Percentiles rank a stretch among this genome's conserved stretches.
phyloP scores from a whole-genome alignment of 805 yeast genomes.

The Wickerhamomyces mucosus region DNA sequence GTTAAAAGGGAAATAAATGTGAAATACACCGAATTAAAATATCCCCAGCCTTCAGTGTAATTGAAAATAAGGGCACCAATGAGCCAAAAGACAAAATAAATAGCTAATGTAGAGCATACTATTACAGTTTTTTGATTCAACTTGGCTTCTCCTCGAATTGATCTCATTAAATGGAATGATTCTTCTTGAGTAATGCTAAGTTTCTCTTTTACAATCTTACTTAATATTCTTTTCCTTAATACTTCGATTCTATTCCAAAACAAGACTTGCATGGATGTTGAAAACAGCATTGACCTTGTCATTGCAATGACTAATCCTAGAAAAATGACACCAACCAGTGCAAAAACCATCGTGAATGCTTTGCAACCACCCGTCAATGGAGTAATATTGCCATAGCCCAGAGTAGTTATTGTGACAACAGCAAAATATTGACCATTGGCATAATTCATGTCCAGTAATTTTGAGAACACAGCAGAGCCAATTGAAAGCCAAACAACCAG shows the following conservation, averaged over 20 bases:
- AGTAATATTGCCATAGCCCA: slow-evolving; percentile 71
- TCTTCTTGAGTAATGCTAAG: slow-evolving; percentile 29
- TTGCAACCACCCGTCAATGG: slow-evolving; percentile 46
- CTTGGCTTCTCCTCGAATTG: slow-evolving; percentile 34
- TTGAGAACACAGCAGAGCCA: slow-evolving; percentile 55
- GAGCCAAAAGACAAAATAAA: slow-evolving; percentile 55
- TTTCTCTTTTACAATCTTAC: slow-evolving; percentile 9
- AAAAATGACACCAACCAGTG: slow-evolving; percentile 60
- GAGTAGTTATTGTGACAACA: slow-evolving; percentile 63
- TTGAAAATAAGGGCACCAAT: slow-evolving; percentile 62
- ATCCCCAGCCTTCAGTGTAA: slow-evolving; percentile 59
- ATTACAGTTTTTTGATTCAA: slow-evolving; percentile 25
- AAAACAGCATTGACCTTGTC: slow-evolving; percentile 49
- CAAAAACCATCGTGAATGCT: slow-evolving; percentile 51
- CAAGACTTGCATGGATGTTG: slow-evolving; percentile 48
- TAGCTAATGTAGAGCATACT: slow-evolving; percentile 32
- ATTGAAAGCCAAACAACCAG: slow-evolving; percentile 61
- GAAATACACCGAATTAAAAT: slow-evolving; percentile 65
- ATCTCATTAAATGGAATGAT: slow-evolving; percentile 47
- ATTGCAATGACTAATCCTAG: slow-evolving; percentile 68
- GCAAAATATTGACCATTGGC: slow-evolving; percentile 69
- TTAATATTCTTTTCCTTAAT: slow-evolving; percentile 28
- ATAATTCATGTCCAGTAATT: slow-evolving; percentile 36
- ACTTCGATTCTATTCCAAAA: slow-evolving; percentile 58
- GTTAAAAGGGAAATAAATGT: slow-evolving; percentile 68